Base-by-base conservation (phyloP, 495 filamentous ascomycete species). In the Recurvomyces mirabilis region DNA sequence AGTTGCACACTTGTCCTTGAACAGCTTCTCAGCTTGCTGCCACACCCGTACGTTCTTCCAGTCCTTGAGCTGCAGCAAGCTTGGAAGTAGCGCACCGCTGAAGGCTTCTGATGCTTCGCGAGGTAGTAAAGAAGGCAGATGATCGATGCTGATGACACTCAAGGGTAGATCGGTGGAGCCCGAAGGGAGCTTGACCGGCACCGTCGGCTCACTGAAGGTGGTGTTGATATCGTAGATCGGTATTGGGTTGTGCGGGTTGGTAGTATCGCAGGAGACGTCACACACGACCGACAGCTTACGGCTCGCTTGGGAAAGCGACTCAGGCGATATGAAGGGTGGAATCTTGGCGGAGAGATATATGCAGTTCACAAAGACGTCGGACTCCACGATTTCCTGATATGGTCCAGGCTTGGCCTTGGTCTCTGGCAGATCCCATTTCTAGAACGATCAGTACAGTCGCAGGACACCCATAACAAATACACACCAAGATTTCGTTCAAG, bases 381-480 rank as follows among this genome's bases (percentile, higher is more conserved):
- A 56, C 56, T 87, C 80, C 44, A 82, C 67, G 59, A 95, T 91
- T 65, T 95, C 89, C 53, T 70, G 62, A 70, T 93, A 95, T 19
- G 89, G 89, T 12, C 89, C 89, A 22, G 83, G 65, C 60, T 57
- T 79, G 58, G 72, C 73, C 2, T 65, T 68, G n/a, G 89, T 95
- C 74, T 95, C 91, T 1, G 70, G 78, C 65, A 98, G 72, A 70
- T 96, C 91, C 89, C 89, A 95, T 69, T 87, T 76, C 54, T 89
- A 63, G 73, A 24, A 21, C 28, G 23, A 33, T 10, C 13, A 45
- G 38, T 26, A 4, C 13, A 1, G 14, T 5, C 24, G n/a, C 22
- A 17, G 21, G 14, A 19, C 10, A 15, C 22, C 10, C 2, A 24
- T n/a, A 10, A 11, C 4, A 19, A 10, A 9, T 19, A 38, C 51